These are phyloP conservation scores for Chytriomyces sp. DNA, from an alignment of 192 early-diverging fungal genomes.

Conservation along the genomic window DNA sequence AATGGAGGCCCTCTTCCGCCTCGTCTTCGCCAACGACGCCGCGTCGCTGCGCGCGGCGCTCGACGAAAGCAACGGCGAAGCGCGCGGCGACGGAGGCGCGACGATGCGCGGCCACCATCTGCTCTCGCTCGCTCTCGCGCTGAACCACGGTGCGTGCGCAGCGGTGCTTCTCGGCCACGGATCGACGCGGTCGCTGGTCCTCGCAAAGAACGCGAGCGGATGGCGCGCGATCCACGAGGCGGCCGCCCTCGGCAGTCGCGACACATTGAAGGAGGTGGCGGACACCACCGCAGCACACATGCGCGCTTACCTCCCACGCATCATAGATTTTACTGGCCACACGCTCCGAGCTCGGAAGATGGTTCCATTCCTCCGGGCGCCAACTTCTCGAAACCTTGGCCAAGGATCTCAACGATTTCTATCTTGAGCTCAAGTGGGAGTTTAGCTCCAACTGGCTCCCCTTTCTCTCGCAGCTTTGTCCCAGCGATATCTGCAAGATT, in stretches of 20 bases:
- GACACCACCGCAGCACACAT: conserved; percentile 30
- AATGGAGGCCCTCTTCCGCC: conserved; percentile 30
- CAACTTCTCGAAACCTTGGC: conserved; percentile 22
- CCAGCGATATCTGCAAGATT: conserved; percentile 40
- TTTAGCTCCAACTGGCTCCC: conserved; percentile 47
- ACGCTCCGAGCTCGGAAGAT: conserved; percentile 30
- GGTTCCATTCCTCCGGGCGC: not conserved
- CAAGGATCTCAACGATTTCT: conserved; percentile 48
- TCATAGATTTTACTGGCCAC: conserved; percentile 37
- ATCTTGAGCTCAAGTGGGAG: conserved; percentile 50
- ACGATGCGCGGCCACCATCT: conserved; percentile 48
- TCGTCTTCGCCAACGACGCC: conserved; percentile 26
- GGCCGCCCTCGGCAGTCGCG: conserved; percentile 46
- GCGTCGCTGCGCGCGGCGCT: conserved; percentile 4
- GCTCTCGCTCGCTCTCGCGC: conserved; percentile 50
- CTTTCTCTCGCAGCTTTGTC: conserved; percentile 49
- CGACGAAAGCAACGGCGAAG: not conserved
- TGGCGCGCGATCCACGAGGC: conserved; percentile 61
- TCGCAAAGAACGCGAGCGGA: conserved; percentile 44
- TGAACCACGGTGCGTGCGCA: conserved; percentile 38
- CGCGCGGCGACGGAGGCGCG: not conserved
- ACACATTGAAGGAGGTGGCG: conserved; percentile 38
- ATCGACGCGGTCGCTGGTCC: not conserved
- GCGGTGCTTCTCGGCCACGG: conserved; percentile 38
- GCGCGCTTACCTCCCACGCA: conserved; percentile 36